Conservation (phyloP, 75 land plant genomes). For the Chamaecyparis obtusa region DNA sequence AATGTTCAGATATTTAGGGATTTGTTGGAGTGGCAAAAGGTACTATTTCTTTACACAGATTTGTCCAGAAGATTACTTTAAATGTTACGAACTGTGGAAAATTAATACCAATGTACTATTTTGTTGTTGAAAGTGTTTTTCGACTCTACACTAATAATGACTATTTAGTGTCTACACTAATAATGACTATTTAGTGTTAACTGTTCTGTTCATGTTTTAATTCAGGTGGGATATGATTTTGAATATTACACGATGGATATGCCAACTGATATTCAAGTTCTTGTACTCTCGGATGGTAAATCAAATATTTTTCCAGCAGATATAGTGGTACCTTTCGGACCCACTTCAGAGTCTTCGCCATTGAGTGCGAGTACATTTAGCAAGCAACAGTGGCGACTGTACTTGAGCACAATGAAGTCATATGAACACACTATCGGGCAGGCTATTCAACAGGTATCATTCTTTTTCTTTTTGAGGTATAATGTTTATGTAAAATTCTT, state of each 20-base stretch:
- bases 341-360: conserved; percentile 24
- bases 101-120: too few relatives aligned
- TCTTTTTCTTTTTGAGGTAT: neutral
- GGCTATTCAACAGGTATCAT: conserved; percentile 60
- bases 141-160: too few relatives aligned
- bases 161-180: neutral
- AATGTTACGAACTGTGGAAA: too few relatives aligned
- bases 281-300: conserved; percentile 78
- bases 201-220: neutral
- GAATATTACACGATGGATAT: conserved; percentile 85
- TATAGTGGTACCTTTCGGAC: conserved; percentile 73
- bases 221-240: conserved; percentile 92
- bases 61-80: too few relatives aligned
- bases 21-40: conserved; percentile 81
- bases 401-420: conserved; percentile 52
- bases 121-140: neutral
- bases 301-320: conserved; percentile 93
- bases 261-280: conserved; percentile 75
- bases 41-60: conserved; percentile 14
- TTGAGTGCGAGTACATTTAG: conserved; percentile 18
- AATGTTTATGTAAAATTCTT: neutral
- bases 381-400: conserved; percentile 75
- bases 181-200: neutral
- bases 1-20: conserved; percentile 67
- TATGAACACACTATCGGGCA: conserved; percentile 58